A percentile compares a stretch with the other conserved stretches of the same genome.
Evolutionary conservation across 2,329 filamentous ascomycete species (phyloP).

Genomic region (Penicillium psychrosexuale): DNA sequence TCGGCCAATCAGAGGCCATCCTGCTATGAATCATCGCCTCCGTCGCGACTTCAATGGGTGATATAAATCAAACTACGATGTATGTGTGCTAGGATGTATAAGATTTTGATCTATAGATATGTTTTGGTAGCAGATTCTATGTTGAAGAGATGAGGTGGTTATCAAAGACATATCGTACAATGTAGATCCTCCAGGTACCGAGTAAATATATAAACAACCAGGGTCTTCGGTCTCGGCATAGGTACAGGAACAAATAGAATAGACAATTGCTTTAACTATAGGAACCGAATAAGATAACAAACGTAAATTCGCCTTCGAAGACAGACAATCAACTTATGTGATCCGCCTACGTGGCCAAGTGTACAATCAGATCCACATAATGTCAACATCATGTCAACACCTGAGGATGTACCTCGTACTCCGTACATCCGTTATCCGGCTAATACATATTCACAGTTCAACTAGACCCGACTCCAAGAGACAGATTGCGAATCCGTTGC

Average conservation of each 20-base stretch:
- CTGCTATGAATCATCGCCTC: conserved; percentile 14
- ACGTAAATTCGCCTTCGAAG: neutral
- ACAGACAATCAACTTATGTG: neutral
- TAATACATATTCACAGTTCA: neutral
- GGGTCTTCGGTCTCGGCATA: neutral
- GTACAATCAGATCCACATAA: neutral
- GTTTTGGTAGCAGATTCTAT: neutral
- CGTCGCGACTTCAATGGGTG: conserved; percentile 1
- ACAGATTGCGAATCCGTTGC: conserved; percentile 1
- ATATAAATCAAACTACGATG: neutral
- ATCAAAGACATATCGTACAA: neutral
- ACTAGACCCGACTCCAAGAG: neutral
- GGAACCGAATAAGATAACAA: neutral
- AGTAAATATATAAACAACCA: neutral
- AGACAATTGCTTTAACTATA: neutral
- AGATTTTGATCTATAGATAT: neutral
- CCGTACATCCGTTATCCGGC: neutral
- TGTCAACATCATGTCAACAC: neutral
- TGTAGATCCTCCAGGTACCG: neutral
- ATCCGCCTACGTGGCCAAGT: neutral
- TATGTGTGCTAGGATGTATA: neutral
- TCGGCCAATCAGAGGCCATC: conserved; percentile 11
- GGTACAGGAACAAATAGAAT: neutral
- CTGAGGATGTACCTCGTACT: neutral
- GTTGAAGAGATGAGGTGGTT: neutral